These are phyloP conservation scores for Kalmusia sp. DNA, from an alignment of 2,329 filamentous ascomycete genomes.

Conservation along the genomic window DNA sequence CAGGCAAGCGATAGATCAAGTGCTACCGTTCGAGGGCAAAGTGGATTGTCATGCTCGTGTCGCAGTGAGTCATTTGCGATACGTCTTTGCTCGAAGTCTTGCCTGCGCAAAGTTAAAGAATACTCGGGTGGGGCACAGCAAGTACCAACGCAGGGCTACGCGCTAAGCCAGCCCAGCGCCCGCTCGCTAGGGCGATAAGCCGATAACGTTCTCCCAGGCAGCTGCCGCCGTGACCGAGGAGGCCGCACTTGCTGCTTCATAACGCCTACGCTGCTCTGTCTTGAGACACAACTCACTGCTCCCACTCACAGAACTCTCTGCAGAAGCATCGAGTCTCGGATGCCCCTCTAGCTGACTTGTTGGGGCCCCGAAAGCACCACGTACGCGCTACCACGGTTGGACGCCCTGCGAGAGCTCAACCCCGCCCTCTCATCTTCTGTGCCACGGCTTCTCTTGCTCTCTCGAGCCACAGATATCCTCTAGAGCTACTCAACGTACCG, in stretches of 20 bases:
- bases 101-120: conserved; percentile 6
- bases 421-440: conserved; percentile 2
- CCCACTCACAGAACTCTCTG: not conserved
- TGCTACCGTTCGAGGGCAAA: not conserved
- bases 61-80: conserved; percentile 2
- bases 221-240: conserved; percentile 15
- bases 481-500: not conserved
- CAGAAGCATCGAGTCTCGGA: not conserved
- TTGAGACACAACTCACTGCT: not conserved
- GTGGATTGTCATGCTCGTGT: not conserved
- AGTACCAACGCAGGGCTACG: not conserved
- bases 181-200: conserved; percentile 10
- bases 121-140: conserved; percentile 13
- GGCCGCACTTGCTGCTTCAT: conserved; percentile 10
- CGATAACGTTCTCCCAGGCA: conserved; percentile 17
- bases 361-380: not conserved
- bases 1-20: not conserved
- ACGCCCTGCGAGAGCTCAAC: not conserved
- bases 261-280: conserved; percentile 10
- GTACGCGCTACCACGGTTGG: not conserved
- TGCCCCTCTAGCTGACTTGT: not conserved
- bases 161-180: conserved; percentile 2
- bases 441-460: not conserved
- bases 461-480: not conserved
- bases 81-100: not conserved